Conservation (phyloP, 2,329 filamentous ascomycete genomes). For the Chaetomiaceae sp. region DNA sequence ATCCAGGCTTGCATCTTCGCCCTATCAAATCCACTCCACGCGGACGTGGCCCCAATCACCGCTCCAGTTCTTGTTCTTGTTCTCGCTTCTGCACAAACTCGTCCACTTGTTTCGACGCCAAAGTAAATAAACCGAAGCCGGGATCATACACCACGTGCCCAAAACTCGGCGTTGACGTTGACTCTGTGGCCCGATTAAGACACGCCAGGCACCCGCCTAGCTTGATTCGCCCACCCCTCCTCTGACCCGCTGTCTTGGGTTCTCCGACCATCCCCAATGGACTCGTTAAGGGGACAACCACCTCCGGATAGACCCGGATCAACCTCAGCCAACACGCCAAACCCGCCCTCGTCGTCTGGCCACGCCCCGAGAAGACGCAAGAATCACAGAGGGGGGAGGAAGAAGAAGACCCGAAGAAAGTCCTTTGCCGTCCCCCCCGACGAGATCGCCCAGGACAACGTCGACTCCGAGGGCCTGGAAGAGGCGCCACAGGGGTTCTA, state of each 20-base stretch:
- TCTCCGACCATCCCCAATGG: conserved; percentile 8
- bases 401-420: conserved; percentile 69
- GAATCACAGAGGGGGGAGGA: conserved; percentile 72
- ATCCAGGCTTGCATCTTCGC: no score
- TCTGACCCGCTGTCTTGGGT: conserved; percentile 3
- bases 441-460: conserved; percentile 38
- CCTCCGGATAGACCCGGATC: not conserved
- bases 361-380: conserved; percentile 54
- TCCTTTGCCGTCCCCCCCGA: conserved; percentile 69
- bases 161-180: not conserved
- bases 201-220: conserved; percentile 8
- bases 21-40: not conserved
- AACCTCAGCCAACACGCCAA: not conserved
- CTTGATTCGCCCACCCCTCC: conserved; percentile 3
- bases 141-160: no score
- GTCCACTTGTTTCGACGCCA: not conserved
- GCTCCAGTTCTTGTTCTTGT: not conserved
- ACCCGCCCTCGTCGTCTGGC: conserved; percentile 10
- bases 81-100: not conserved
- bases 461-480: conserved; percentile 33
- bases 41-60: conserved; percentile 11
- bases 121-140: no score
- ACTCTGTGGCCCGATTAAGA: not conserved
- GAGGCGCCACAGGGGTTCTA: conserved; percentile 43
- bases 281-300: conserved; percentile 1